Base-by-base conservation (phyloP, 257 asterid species). In the Cinchona pubescens region DNA sequence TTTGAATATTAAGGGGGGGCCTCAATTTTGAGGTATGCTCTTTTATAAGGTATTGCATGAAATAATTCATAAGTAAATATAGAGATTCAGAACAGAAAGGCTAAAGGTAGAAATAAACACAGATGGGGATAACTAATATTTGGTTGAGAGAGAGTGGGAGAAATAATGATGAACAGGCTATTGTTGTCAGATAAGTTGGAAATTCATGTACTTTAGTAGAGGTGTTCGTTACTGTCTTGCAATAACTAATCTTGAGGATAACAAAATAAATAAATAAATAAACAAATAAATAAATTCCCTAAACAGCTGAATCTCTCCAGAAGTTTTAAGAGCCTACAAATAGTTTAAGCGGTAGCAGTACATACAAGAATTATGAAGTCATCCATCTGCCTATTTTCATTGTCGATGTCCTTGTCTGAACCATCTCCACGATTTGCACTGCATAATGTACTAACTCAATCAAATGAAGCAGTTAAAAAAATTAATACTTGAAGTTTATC, bases 311-410 rank as follows among this genome's bases (percentile, higher is more conserved):
- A 58, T 67, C 23, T 66, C 63, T 8, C 75, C 14, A 64, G 64
- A 58, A 29, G 53, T 67, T 32, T 27, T 68, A 38, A 79, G 76
- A 51, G 76, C 65, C 68, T 68, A 29, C 37, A 62, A 75, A 63
- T 56, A 65, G 55, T n/a, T 56, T 56, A 69, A 40, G 72, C 25
- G 68, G 58, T 69, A 81, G 71, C 70, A 71, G 71, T 32, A 87
- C 96, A 53, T 90, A 94, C 98, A 86, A 94, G 96, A 82, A 91
- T 84, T 43, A 79, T 80, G 90, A 94, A 84, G 89, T 92, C 97
- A 61, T 81, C 85, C 42, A 92, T 76, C 83, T 78, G 89, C 82
- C 80, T 77, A 82, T 89, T 88, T 85, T 94, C 96, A 82, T 71
- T 82, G 79, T 88, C 88, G 48, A 90, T 87, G 83, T 85, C 96